Evolutionary conservation across 2,329 filamentous ascomycete genomes (phyloP), one percentile per base, ranked within the genome.

Genomic region (Pyrenophora graminea): DNA sequence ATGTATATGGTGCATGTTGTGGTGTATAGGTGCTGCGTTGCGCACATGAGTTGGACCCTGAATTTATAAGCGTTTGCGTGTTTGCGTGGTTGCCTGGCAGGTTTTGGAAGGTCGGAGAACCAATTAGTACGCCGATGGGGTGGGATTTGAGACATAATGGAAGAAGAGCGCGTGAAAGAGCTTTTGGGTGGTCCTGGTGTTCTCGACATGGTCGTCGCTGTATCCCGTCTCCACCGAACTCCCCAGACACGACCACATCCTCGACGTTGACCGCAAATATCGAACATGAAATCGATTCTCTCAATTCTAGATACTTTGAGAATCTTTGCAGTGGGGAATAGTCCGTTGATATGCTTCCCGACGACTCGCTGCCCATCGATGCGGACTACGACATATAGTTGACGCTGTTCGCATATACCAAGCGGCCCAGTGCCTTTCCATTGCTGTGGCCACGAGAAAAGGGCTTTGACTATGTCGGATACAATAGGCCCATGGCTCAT

Each of bases 191-290:
- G 13, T 39, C 27, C 3, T 30, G 27, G 8, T 10, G 9, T 30
- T 30, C 27, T 30, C 27, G 10, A 12, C 10, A 9, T 15, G n/a
- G n/a, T 18, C 33, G n/a, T 8, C 6, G n/a, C 9, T 6, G n/a
- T 15, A 15, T 21, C 19, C 19, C 19, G 5, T 21, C 19, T 5
- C 5, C 1, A 21, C 19, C 5, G 3, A 34, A 33, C 30, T 5
- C 25, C 30, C 27, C 18, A 9, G 21, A 4, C 21, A n/a, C 8
- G 30, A 51, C 32, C 23, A 25, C 19, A 36, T 19, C 15, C 51
- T 55, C 38, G 39, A 58, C 15, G 40, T 58, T n/a, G 39, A 37
- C 13, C 39, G 17, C 38, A 49, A 39, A 7, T 49, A 39, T 32
- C 44, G 31, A 17, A 52, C 44, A 1, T 23, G 25, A 39, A 40